A percentile compares a stretch with the other conserved stretches of the same genome.
Conservation (phyloP, 306 rosid genomes). For the Begonia masoniana region DNA sequence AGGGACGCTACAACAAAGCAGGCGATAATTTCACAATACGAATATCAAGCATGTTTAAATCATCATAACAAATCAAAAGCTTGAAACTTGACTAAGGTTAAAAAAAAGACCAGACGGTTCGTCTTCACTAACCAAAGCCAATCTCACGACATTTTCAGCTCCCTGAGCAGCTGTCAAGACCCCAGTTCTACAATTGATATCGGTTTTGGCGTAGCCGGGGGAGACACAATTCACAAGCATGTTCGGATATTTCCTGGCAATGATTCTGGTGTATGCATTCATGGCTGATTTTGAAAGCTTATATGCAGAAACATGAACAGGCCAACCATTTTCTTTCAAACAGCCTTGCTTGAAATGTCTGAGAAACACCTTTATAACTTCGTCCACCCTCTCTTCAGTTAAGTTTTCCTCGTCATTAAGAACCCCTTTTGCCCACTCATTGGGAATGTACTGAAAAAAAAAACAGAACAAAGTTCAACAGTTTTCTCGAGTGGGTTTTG, state of each 20-base stretch:
- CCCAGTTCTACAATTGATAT: too few species aligned
- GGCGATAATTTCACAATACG: too few species aligned
- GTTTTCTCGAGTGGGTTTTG: too few species aligned
- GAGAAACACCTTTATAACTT: slow-evolving; percentile 2
- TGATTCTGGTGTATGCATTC: slow-evolving; percentile 14
- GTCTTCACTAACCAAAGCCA: too few species aligned
- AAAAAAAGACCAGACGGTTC: slow-evolving; percentile 9
- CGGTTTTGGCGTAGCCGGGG: too few species aligned
- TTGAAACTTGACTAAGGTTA: neutral
- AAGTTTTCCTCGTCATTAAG: slow-evolving; percentile 1
- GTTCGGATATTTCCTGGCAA: slow-evolving; percentile 3
- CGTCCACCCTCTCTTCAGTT: slow-evolving; percentile 9
- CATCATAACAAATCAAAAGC: neutral
- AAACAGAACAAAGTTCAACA: too few species aligned
- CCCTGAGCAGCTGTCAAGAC: too few species aligned
- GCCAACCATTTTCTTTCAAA: slow-evolving; percentile 6
- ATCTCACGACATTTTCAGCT: too few species aligned
- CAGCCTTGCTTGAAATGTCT: slow-evolving; percentile 7
- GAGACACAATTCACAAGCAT: slow-evolving; percentile 2
- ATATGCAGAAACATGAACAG: neutral
- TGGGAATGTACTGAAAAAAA: slow-evolving; percentile 2
- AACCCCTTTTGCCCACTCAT: slow-evolving; percentile 3
- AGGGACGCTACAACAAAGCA: too few species aligned
- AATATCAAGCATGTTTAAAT: too few species aligned
- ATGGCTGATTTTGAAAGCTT: slow-evolving; percentile 7